Conservation (phyloP, 2,329 filamentous ascomycete genomes). For the Juglanconis juglandina region DNA sequence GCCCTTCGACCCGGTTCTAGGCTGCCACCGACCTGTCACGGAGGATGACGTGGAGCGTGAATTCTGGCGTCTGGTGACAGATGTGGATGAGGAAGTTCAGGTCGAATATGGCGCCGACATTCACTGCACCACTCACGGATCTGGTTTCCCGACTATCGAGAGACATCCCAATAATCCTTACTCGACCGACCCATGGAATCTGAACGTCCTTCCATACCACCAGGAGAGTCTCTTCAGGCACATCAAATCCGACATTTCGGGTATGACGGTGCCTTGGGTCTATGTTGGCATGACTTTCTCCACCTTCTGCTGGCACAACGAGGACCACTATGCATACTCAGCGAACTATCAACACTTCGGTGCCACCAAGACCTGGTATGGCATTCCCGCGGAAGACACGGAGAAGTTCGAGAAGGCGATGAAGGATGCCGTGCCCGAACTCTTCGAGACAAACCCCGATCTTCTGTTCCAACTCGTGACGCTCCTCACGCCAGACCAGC, state of each 20-base stretch:
- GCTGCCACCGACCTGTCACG: conserved; percentile 75
- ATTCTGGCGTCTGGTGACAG: conserved; percentile 94
- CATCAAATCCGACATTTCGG: conserved; percentile 97
- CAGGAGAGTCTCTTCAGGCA: conserved; percentile 91
- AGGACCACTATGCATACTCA: conserved; percentile 97
- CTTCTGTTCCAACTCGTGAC: conserved; percentile 97
- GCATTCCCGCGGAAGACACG: conserved; percentile 88
- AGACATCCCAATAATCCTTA: conserved; percentile 84
- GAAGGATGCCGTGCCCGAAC: conserved; percentile 88
- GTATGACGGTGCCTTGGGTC: conserved; percentile 98
- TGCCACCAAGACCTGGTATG: conserved; percentile 98
- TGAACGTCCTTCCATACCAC: conserved; percentile 87
- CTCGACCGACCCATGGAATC: conserved; percentile 88
- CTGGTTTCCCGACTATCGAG: conserved; percentile 92
- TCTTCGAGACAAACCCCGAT: conserved; percentile 96
- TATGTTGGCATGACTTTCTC: conserved; percentile 99
- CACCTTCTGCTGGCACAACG: conserved; percentile 99
- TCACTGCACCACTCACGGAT: conserved; percentile 95
- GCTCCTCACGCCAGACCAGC: conserved; percentile 84
- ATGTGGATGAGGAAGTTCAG: conserved; percentile 90
- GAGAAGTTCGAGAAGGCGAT: conserved; percentile 95
- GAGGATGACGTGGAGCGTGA: conserved; percentile 96
- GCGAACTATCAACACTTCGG: conserved; percentile 98
- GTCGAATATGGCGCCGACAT: conserved; percentile 98
- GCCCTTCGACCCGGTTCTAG: conserved; percentile 80